These are phyloP conservation scores for Chlamydomonas applanata DNA, from an alignment of 139 green algal genomes.

Conservation along the genomic window DNA sequence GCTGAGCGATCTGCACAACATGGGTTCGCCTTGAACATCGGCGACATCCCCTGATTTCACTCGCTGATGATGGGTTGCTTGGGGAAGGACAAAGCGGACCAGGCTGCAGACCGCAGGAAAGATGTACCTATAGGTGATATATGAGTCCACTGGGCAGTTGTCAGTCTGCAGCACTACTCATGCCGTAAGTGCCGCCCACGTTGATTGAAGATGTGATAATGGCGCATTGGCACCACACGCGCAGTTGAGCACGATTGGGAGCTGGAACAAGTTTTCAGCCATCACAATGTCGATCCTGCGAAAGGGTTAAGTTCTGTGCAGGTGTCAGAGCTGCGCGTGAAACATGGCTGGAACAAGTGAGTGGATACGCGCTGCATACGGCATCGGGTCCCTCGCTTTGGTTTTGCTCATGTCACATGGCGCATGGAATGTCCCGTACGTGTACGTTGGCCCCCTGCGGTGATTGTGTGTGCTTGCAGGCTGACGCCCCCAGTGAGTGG, in stretches of 20 bases:
- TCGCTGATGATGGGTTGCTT: too few species aligned
- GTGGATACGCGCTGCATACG: not conserved
- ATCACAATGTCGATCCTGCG: constrained; percentile 52
- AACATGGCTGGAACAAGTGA: constrained; percentile 62
- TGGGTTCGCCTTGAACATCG: too few species aligned
- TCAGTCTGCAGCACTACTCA: not conserved
- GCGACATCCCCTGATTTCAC: too few species aligned
- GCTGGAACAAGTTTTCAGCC: constrained; percentile 11
- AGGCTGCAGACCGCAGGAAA: constrained; percentile 6
- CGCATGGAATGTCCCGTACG: too few species aligned
- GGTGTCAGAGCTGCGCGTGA: constrained; percentile 47
- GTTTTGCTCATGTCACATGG: too few species aligned
- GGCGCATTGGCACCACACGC: not conserved
- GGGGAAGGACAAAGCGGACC: not conserved
- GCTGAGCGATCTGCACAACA: too few species aligned
- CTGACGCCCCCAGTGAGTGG: too few species aligned
- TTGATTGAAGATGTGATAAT: too few species aligned
- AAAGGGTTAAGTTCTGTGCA: constrained; percentile 48
- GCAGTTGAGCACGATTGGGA: constrained; percentile 15
- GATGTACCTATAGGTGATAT: constrained; percentile 19
- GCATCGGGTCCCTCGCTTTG: not conserved
- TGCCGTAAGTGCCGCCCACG: not conserved
- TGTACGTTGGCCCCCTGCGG: too few species aligned
- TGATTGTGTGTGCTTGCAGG: too few species aligned
- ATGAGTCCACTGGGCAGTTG: not conserved